A percentile compares a stretch with the other conserved stretches of the same genome.
Conservation (phyloP, 805 yeast species). For the Wickerhamomyces chambardii region DNA sequence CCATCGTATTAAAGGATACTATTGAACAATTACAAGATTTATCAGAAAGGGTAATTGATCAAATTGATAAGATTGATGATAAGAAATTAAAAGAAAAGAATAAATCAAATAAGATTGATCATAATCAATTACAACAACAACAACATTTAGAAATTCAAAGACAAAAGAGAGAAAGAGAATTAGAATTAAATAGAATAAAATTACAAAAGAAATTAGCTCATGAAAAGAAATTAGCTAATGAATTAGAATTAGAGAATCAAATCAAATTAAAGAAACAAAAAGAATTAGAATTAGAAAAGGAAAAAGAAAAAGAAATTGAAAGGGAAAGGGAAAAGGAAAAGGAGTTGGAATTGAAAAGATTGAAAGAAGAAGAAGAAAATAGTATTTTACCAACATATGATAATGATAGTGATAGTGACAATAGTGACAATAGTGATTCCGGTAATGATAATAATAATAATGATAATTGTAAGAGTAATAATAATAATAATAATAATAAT, state of each 20-base stretch:
- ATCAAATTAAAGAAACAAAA: too few species aligned
- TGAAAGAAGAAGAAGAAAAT: constrained; percentile 9
- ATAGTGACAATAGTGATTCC: too few species aligned
- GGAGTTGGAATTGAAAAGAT: constrained; percentile 6
- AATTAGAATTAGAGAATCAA: too few species aligned
- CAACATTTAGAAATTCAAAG: too few species aligned
- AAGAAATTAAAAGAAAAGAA: constrained; percentile 7
- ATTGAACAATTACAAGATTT: constrained; percentile 8
- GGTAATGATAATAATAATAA: constrained; percentile 8
- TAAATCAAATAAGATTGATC: too few species aligned
- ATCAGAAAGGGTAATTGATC: constrained; percentile 6
- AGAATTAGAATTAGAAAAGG: too few species aligned
- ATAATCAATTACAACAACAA: too few species aligned
- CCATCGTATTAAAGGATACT: constrained; percentile 10
- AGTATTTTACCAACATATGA: constrained; percentile 12
- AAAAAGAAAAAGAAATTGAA: too few species aligned
- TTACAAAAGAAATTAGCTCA: constrained; percentile 6
- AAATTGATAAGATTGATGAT: constrained; percentile 3
- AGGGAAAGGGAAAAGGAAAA: too few species aligned
- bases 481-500: too few species aligned
- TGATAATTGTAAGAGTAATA: constrained; percentile 5
- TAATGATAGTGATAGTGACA: constrained; percentile 2
- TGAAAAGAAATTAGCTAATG: too few species aligned
- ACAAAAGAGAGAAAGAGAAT: constrained; percentile 8
- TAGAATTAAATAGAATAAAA: constrained; percentile 5